Percentiles rank a stretch among this genome's conserved stretches.
Evolutionary conservation across 208 protist genomes (phyloP).

Genomic region (Sergeia podlipaevii): DNA sequence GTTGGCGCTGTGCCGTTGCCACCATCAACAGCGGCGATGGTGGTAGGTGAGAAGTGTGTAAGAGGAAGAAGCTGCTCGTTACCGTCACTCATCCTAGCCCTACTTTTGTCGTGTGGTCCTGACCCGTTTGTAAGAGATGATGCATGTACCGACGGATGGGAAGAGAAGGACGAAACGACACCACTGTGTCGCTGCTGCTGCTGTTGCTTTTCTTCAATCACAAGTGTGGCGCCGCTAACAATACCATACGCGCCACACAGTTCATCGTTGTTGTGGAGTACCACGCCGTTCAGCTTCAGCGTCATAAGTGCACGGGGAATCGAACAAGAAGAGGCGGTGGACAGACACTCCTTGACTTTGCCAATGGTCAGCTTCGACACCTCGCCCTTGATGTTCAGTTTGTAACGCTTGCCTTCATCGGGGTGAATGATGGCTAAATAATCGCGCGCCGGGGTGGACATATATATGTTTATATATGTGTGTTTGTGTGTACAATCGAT

Average conservation of each 20-base stretch:
- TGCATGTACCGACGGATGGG: too few relatives aligned
- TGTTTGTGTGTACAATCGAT: too few relatives aligned
- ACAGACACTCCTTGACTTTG: constrained; percentile 70
- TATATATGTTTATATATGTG: too few relatives aligned
- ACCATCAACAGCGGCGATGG: not conserved
- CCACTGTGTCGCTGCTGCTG: not conserved
- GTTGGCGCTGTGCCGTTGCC: not conserved
- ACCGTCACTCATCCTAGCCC: not conserved
- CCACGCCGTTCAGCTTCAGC: constrained; percentile 53
- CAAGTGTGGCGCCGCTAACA: constrained; percentile 45
- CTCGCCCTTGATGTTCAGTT: constrained; percentile 45
- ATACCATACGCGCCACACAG: constrained; percentile 56
- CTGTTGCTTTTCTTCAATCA: constrained; percentile 24
- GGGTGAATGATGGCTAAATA: constrained; percentile 54
- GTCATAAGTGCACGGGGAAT: constrained; percentile 38
- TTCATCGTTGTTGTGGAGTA: constrained; percentile 34
- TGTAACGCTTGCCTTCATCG: constrained; percentile 51
- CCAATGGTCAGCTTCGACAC: constrained; percentile 47
- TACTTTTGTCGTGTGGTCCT: not conserved
- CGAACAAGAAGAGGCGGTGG: constrained; percentile 34
- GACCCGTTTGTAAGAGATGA: too few relatives aligned
- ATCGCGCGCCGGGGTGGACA: too few relatives aligned
- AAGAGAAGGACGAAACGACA: too few relatives aligned
- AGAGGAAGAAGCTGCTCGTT: not conserved
- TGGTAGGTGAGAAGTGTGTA: not conserved